Evolutionary conservation across 1,139 yeast species (phyloP), one percentile per base, ranked within the genome.

Genomic region (Diutina mesorugosa): DNA sequence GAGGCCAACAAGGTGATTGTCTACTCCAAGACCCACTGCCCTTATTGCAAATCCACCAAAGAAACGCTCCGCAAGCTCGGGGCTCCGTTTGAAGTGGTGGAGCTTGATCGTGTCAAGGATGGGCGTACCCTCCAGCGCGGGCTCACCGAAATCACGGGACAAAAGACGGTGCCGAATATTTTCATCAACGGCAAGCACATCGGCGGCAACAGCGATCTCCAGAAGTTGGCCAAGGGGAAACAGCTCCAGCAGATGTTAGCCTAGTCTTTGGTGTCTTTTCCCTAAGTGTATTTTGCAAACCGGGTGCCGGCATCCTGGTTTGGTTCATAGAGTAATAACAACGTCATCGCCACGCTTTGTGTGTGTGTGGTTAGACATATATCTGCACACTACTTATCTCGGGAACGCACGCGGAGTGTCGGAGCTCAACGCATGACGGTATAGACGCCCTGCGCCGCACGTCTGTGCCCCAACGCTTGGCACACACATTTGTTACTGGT

Each of bases 21-120:
- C 21, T 67, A 59, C 56, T 66, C 69, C 55, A 67, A 67, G 57
- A 51, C 69, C n/a, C 66, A 66, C 59, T 70, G 74, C 57, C 71
- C 72, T 1, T 70, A 68, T 57, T 69, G 73, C 56, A 60, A 54
- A 10, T 56, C 60, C 18, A 65, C 73, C 54, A 70, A 70, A 60
- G 28, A 30, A 6, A 47, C 58, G 7, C 59, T 67, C 48, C 59
- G 70, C 7, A 45, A 55, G 7, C 55, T 59, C 14, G 58, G 61
- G 12, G 59, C 61, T 46, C 58, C 65, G 18, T 62, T 58, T 56
- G 62, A 64, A 53, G 56, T 67, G 10, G 55, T 68, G n/a, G 73
- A 70, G 58, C 62, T 70, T 54, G 65, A 69, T 61, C 56, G 57
- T 3, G 46, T 60, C 4, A 32, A 56, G 6, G 59, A 66, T 35